Conservation (phyloP, 257 asterid species). For the Nicotiana benthamiana region DNA sequence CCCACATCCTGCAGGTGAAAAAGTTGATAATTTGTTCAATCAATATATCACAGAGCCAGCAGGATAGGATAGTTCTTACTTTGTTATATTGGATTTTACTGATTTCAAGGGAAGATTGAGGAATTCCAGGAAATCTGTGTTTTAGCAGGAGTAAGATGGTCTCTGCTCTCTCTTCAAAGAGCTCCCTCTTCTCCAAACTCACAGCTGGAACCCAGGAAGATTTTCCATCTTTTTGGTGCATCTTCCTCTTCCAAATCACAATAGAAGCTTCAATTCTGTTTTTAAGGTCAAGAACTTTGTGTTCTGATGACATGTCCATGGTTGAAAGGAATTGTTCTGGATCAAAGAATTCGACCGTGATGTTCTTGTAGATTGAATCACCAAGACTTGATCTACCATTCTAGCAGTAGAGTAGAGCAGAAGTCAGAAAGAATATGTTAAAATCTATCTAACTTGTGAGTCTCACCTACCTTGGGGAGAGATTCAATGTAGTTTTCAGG, state of each 20-base stretch:
- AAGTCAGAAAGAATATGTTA: neutral
- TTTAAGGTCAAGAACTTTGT: slow-evolving; percentile 72
- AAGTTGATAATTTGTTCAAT: neutral
- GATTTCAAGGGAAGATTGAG: slow-evolving; percentile 85
- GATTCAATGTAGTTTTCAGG: slow-evolving; percentile 89
- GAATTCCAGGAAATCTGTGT: slow-evolving; percentile 69
- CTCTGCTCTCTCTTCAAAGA: slow-evolving; percentile 80
- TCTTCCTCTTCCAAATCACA: slow-evolving; percentile 82
- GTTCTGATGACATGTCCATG: slow-evolving; percentile 73
- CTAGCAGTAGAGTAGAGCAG: slow-evolving; percentile 23
- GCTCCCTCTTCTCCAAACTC: slow-evolving; percentile 82
- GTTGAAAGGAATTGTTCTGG: slow-evolving; percentile 57
- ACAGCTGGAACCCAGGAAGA: slow-evolving; percentile 61
- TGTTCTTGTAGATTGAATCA: slow-evolving; percentile 57
- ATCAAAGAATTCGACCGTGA: slow-evolving; percentile 69
- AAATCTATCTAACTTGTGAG: neutral
- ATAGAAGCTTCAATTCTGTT: slow-evolving; percentile 83
- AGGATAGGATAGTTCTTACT: slow-evolving; percentile 24
- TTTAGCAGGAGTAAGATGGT: slow-evolving; percentile 62
- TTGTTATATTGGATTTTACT: slow-evolving; percentile 73
- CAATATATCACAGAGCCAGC: neutral
- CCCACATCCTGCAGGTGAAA: slow-evolving; percentile 55
- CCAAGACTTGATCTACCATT: slow-evolving; percentile 84
- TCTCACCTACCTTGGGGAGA: slow-evolving; percentile 90
- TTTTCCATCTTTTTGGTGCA: slow-evolving; percentile 57